These are phyloP conservation scores for Macrotyloma uniflorum DNA, from an alignment of 306 rosid genomes.

Conservation along the genomic window DNA sequence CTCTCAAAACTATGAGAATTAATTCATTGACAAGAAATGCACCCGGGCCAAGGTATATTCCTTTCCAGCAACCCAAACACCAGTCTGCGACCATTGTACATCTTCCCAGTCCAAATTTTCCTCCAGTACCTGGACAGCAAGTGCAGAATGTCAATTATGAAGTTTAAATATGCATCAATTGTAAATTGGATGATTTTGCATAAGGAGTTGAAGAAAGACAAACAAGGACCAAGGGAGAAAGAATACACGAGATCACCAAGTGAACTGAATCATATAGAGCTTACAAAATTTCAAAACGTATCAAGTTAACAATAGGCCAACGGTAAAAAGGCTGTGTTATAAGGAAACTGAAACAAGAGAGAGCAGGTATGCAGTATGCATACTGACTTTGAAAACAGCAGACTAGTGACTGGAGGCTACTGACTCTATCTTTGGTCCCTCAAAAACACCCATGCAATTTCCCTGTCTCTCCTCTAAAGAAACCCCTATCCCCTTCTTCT, in stretches of 20 bases:
- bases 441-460: background rate
- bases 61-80: conserved; percentile 93
- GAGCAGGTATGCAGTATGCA: background rate
- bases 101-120: conserved; percentile 95
- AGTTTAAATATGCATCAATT: background rate
- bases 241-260: background rate
- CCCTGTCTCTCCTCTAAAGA: background rate
- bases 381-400: background rate
- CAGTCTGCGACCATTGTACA: conserved; percentile 96
- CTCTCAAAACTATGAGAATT: conserved; percentile 12
- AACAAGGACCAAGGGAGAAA: background rate
- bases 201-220: background rate
- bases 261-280: background rate
- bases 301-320: background rate
- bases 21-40: conserved; percentile 81
- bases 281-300: background rate
- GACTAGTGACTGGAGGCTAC: background rate
- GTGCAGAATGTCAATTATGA: background rate
- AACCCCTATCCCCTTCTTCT: background rate
- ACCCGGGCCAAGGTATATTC: conserved; percentile 89
- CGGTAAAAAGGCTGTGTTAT: background rate
- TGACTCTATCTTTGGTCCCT: background rate
- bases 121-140: conserved; percentile 71
- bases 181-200: background rate
- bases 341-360: background rate